Conservation (phyloP, 768 basidiomycete species). For the Coprinellus micaceus region DNA sequence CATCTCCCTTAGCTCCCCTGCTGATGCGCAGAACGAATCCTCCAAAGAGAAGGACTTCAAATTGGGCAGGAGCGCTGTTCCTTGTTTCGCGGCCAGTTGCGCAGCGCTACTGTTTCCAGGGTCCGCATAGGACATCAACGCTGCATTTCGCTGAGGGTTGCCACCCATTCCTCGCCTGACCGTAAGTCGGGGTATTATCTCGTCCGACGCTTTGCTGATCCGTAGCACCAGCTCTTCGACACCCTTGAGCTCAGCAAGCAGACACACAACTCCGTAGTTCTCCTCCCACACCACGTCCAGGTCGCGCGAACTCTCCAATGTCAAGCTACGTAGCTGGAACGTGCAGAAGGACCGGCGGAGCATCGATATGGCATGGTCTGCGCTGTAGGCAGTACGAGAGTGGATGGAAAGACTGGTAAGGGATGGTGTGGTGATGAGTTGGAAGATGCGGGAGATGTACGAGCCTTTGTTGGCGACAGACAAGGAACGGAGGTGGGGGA, state of each 20-base stretch:
- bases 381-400: constrained; percentile 11
- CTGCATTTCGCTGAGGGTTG: constrained; percentile 7
- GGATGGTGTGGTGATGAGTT: constrained; percentile 21
- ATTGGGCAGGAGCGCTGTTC: constrained; percentile 4
- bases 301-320: constrained; percentile 15
- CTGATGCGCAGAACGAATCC: constrained; percentile 7
- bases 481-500: constrained; percentile 18
- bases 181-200: constrained; percentile 17
- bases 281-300: constrained; percentile 18
- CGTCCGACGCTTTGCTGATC: constrained; percentile 14
- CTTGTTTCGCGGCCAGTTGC: neutral
- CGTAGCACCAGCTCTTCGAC: constrained; percentile 16
- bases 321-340: neutral
- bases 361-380: constrained; percentile 18
- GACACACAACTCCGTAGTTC: constrained; percentile 14
- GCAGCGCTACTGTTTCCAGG: neutral
- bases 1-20: constrained; percentile 3
- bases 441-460: constrained; percentile 20
- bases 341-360: constrained; percentile 5
- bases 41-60: constrained; percentile 1
- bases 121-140: neutral
- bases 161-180: constrained; percentile 6
- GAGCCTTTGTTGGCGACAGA: constrained; percentile 20
- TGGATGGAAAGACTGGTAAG: constrained; percentile 16
- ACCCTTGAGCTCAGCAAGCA: constrained; percentile 16